phyloP scores from a whole-genome alignment of 306 rosid genomes.

The Cicer bijugum region DNA sequence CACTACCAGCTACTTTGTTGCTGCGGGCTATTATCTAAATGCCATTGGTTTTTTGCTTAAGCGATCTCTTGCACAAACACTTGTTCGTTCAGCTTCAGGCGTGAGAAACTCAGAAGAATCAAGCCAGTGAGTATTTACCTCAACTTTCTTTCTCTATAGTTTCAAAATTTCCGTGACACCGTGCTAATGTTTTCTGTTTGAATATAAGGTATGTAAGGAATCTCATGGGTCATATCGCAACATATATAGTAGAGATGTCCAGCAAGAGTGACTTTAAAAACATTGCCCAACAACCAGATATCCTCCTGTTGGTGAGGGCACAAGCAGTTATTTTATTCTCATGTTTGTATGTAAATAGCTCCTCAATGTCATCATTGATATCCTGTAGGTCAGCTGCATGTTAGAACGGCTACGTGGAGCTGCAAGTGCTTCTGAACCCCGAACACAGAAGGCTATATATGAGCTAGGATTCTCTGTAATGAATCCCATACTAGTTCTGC shows the following conservation, averaged over 20 bases:
- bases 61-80: constrained; percentile 94
- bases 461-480: constrained; percentile 83
- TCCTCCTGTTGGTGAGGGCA: constrained; percentile 69
- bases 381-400: constrained; percentile 85
- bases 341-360: constrained; percentile 35
- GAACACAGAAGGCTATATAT: constrained; percentile 84
- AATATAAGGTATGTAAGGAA: constrained; percentile 70
- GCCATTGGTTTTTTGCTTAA: constrained; percentile 46
- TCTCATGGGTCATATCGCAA: constrained; percentile 76
- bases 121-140: constrained; percentile 69
- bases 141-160: constrained; percentile 13
- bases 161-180: constrained; percentile 30
- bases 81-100: constrained; percentile 88
- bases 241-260: constrained; percentile 72
- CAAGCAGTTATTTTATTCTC: constrained; percentile 18
- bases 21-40: constrained; percentile 40
- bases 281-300: constrained; percentile 86
- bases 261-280: constrained; percentile 70
- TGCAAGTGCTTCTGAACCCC: constrained; percentile 90
- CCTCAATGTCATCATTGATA: constrained; percentile 41
- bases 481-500: constrained; percentile 73
- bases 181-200: constrained; percentile 33
- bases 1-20: constrained; percentile 23
- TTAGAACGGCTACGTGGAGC: constrained; percentile 97
- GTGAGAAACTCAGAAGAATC: constrained; percentile 68